Evolutionary conservation across 2,329 filamentous ascomycete species (phyloP).

Genomic region (Venturia carpophila): DNA sequence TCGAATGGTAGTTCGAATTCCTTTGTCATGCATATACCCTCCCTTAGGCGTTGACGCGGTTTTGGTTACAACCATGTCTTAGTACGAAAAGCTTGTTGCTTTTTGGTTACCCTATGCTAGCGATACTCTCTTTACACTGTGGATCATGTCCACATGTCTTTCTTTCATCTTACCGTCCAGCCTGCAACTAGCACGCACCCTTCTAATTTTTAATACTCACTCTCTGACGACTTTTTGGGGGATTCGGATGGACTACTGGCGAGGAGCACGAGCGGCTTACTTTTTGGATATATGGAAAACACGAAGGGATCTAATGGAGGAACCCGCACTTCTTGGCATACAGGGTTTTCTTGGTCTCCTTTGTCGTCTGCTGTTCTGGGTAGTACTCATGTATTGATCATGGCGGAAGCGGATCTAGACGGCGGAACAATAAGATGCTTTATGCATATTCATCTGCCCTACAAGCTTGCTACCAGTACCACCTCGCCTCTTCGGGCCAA

Average conservation of each 20-base stretch:
- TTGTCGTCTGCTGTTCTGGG: neutral
- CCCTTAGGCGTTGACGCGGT: neutral
- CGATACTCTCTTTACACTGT: neutral
- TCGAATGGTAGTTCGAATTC: neutral
- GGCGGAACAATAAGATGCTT: neutral
- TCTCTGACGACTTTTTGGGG: neutral
- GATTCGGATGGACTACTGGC: neutral
- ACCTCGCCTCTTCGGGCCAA: no score
- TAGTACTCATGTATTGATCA: conserved; percentile 2
- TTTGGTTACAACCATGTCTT: neutral
- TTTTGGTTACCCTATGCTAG: neutral
- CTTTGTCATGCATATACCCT: conserved; percentile 8
- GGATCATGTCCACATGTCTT: neutral
- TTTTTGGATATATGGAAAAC: neutral
- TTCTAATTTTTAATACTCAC: conserved; percentile 7
- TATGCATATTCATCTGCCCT: no score
- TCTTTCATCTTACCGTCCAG: neutral
- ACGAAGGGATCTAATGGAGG: neutral
- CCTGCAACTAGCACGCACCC: neutral
- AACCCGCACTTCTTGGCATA: neutral
- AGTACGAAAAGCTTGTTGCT: neutral
- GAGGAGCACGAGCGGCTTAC: neutral
- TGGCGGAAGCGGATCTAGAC: neutral
- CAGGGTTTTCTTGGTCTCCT: neutral
- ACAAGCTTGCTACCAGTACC: no score